Evolutionary conservation across 495 filamentous ascomycete genomes (phyloP).

Genomic region (Neurospora sp.): DNA sequence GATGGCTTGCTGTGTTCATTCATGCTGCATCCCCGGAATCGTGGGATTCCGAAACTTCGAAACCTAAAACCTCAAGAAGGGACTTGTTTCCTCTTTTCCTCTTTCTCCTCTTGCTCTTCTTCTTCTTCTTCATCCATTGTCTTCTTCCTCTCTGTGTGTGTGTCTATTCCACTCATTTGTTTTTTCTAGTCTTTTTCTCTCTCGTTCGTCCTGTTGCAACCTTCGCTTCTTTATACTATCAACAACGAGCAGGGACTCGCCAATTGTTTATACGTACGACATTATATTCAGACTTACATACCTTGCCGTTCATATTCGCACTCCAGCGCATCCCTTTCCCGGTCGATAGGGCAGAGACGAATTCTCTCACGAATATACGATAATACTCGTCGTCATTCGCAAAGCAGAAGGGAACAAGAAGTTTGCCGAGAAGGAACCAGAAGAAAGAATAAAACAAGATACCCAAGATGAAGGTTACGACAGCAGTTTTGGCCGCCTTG

Average conservation of each 20-base stretch:
- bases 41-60: not conserved
- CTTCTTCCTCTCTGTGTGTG: slow-evolving; percentile 12
- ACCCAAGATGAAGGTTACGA: slow-evolving; percentile 44
- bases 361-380: not conserved
- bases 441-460: slow-evolving; percentile 1
- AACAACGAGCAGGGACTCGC: slow-evolving; percentile 47
- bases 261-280: slow-evolving; percentile 17
- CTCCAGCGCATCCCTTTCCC: slow-evolving; percentile 2
- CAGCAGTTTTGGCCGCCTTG: slow-evolving; percentile 28
- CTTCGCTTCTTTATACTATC: not conserved
- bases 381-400: not conserved
- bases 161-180: not conserved
- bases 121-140: slow-evolving; percentile 25
- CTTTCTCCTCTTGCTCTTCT: slow-evolving; percentile 5
- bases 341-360: not conserved
- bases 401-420: not conserved
- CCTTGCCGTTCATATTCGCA: slow-evolving; percentile 3
- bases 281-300: slow-evolving; percentile 9
- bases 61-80: not conserved
- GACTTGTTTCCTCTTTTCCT: slow-evolving; percentile 29
- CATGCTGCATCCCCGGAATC: slow-evolving; percentile 22
- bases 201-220: not conserved
- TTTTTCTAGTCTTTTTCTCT: not conserved
- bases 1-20: slow-evolving; percentile 32
- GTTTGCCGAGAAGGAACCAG: slow-evolving; percentile 1